These are phyloP conservation scores for Cyclocybe cylindracea DNA, from an alignment of 768 basidiomycete genomes.

Conservation along the genomic window DNA sequence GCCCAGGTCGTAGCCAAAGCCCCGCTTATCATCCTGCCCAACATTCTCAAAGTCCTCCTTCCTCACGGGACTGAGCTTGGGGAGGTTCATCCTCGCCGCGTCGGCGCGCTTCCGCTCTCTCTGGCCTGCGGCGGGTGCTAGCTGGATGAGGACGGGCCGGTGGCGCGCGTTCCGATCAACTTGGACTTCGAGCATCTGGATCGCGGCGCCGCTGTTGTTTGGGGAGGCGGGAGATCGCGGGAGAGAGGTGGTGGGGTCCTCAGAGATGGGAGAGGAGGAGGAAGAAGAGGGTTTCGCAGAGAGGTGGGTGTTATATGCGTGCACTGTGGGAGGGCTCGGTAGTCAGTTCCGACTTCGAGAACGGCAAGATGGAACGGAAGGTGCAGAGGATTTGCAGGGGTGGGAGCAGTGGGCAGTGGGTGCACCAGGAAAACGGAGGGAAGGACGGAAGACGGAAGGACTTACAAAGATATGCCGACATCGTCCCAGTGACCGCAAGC, in stretches of 20 bases:
- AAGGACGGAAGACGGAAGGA: conserved; percentile 1
- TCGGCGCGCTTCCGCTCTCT: conserved; percentile 9
- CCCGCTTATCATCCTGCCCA: too few relatives aligned
- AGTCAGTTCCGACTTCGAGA: neutral
- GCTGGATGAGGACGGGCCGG: conserved; percentile 10
- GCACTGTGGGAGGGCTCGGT: conserved; percentile 16
- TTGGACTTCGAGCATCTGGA: neutral
- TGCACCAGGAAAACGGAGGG: neutral
- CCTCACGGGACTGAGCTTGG: neutral
- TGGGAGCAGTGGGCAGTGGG: neutral
- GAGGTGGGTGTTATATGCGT: conserved; percentile 15
- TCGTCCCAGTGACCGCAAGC: conserved; percentile 22
- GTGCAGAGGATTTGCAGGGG: neutral
- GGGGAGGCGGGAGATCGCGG: too few relatives aligned
- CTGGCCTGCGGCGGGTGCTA: conserved; percentile 9
- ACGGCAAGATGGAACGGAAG: conserved; percentile 1
- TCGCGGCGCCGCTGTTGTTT: too few relatives aligned
- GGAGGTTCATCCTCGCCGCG: neutral
- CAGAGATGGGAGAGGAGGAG: neutral
- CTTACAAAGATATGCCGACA: conserved; percentile 28
- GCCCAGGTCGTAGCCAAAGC: too few relatives aligned
- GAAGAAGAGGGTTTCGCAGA: conserved; percentile 1
- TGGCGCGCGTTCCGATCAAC: conserved; percentile 4
- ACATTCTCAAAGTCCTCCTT: too few relatives aligned
- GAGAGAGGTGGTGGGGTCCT: too few relatives aligned